Conservation (phyloP, 257 asterid species). For the Nicotiana noctiflora region DNA sequence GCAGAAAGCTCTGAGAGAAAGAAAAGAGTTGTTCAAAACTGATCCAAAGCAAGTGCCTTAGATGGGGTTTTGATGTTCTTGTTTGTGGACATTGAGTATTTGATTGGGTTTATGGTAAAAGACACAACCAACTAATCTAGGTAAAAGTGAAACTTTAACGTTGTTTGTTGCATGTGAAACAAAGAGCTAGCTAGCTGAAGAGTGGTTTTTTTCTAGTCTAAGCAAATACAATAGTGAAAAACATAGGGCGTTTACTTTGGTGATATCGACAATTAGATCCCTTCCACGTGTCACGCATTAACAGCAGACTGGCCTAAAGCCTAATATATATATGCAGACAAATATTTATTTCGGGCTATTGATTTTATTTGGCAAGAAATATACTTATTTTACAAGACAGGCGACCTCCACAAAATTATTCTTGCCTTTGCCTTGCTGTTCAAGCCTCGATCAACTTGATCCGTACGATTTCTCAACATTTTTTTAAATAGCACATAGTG, state of each 20-base stretch:
- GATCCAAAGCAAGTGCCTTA: neutral
- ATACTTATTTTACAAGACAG: neutral
- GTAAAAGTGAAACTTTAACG: neutral
- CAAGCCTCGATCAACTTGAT: neutral
- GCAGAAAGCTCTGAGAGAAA: neutral
- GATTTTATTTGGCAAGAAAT: neutral
- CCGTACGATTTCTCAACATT: too few relatives aligned
- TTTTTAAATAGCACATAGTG: neutral
- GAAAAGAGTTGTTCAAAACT: neutral
- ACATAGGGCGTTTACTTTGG: conserved; percentile 6
- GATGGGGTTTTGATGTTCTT: too few relatives aligned
- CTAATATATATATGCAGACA: neutral
- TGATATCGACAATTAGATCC: neutral
- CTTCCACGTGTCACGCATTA: neutral
- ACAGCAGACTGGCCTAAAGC: neutral
- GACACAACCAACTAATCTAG: neutral
- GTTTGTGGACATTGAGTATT: neutral
- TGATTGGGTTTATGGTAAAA: neutral
- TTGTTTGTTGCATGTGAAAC: neutral
- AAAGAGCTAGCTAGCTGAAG: neutral
- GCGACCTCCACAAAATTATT: neutral
- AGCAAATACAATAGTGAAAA: neutral
- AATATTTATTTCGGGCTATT: neutral
- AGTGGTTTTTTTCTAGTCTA: neutral
- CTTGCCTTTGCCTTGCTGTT: neutral